Evolutionary conservation across 176 grass and related monocot genomes (phyloP), one percentile per base, ranked within the genome.

Genomic region (Pontederia crassipes): DNA sequence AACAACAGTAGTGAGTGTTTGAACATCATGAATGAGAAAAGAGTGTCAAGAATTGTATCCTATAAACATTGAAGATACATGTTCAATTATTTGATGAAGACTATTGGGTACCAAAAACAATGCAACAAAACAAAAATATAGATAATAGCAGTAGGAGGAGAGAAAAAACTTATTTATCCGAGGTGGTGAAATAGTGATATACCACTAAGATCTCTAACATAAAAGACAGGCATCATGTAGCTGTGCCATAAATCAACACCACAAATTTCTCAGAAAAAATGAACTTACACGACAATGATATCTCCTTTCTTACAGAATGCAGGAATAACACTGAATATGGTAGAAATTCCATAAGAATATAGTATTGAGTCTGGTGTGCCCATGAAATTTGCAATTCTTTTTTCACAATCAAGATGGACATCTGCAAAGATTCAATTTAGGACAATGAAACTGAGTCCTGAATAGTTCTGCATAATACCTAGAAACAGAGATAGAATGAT

Each of bases 221-320:
- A 40, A 40, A 40, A 40, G 6, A 7, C 2, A 3, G 6, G 32
- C 32, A 40, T 40, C 32, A 40, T 40, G 32, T 40, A 40, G 2
- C 0, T 45, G 13, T 47, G 15, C 45, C 9, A 29, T 29, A 12
- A 4, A 14, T 28, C 13, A 8, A 54, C 9, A 54, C 12, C 6
- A 1, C 12, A 54, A 14, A 14, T 54, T 14, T 54, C 12, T 54
- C 14, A 15, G 2, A 16, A 59, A 59, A 8, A 10, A 1, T 52
- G 53, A 66, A 90, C 91, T 96, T 87, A 96, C 83, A 73, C 80
- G 9, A 96, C 86, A 67, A 90, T 85, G 64, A 90, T 85, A 73
- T 96, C 92, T 72, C 92, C 83, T 85, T 96, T 96, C 73, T 90
- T 96, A 80, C 87, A 90, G 50, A 96, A 90, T 51, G 92, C 92